Base-by-base conservation (phyloP, 2,329 filamentous ascomycete species). In the Curvularia hawaiiensis region DNA sequence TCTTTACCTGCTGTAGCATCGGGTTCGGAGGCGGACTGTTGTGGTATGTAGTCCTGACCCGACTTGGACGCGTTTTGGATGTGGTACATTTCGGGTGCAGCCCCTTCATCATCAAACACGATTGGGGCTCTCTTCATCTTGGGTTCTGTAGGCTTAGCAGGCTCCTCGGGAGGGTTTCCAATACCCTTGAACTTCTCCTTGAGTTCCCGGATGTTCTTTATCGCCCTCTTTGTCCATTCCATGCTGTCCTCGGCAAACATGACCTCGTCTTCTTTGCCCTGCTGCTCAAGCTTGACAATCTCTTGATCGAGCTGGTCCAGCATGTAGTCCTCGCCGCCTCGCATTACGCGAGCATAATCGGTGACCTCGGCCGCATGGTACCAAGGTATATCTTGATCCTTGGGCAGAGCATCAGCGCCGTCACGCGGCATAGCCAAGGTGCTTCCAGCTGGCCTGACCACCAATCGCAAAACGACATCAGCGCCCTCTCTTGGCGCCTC, bases 301-400 rank as follows among this genome's bases (percentile, higher is more conserved):
- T 98, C 94, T 38, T 85, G 80, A 61, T 96, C 87, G 66, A 89
- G 94, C 71, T 98, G 90, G 52, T 86, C 82, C 12, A 81, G 74
- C 89, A 99, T 94, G 73, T 99, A 99, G 33, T 90, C 88, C 67
- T 90, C 87, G 4, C 91, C 94, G 7, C 93, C 95, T 73, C 94
- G 96, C 91, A 99, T 97, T 54, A 98, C 89, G 39, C 93, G 87
- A 16, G 93, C 92, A 76, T 97, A 99, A 73, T 99, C 95, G 72
- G 96, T 84, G 35, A 97, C 92, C 68, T 97, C 96, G 10, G 92
- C 92, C 6, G 91, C 92, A 77, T 95, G 92, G 75, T 96, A 92
- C 95, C 95, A 99, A 0, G 95, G 95, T 35, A 98, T 86, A 68
- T 93, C 90, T 50, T 94, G 88, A 9, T 85, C 85, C 20, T 85